These are phyloP conservation scores for Syzygium aqueum DNA, from an alignment of 345 rosid species.

Conservation along the genomic window DNA sequence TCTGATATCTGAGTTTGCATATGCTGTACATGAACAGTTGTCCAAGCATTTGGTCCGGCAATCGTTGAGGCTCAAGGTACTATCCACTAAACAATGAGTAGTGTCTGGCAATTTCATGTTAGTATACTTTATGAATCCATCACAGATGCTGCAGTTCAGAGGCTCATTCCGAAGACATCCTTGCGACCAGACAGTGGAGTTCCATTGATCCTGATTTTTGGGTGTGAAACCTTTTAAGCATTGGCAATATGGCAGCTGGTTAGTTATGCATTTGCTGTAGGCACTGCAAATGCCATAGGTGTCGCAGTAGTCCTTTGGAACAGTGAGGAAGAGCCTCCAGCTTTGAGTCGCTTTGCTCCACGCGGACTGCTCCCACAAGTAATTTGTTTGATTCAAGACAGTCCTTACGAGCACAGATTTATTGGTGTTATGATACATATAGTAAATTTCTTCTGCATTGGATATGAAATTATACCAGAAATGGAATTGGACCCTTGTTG, in stretches of 20 bases:
- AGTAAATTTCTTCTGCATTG: slow-evolving; percentile 5
- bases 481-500: slow-evolving; percentile 6
- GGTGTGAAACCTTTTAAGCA: slow-evolving; percentile 33
- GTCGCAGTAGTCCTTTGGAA: slow-evolving; percentile 24
- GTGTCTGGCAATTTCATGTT: slow-evolving; percentile 33
- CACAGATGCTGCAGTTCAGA: slow-evolving; percentile 12
- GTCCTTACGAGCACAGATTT: slow-evolving; percentile 1
- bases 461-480: slow-evolving; percentile 8
- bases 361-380: slow-evolving; percentile 7
- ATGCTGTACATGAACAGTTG: slow-evolving; percentile 29
- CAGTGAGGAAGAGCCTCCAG: neutral
- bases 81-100: slow-evolving; percentile 3
- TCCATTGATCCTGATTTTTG: slow-evolving; percentile 13
- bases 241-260: slow-evolving; percentile 1
- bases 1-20: slow-evolving; percentile 8
- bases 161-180: slow-evolving; percentile 25
- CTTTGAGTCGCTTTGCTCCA: neutral
- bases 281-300: slow-evolving; percentile 14
- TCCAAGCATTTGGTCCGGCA: slow-evolving; percentile 17
- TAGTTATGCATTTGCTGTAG: neutral
- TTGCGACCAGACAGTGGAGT: slow-evolving; percentile 20
- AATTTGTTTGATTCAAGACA: neutral
- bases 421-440: slow-evolving; percentile 4
- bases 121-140: slow-evolving; percentile 16
- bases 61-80: neutral